These are phyloP conservation scores for Penicillium egyptiacum DNA, from an alignment of 495 filamentous ascomycete genomes.

Conservation along the genomic window DNA sequence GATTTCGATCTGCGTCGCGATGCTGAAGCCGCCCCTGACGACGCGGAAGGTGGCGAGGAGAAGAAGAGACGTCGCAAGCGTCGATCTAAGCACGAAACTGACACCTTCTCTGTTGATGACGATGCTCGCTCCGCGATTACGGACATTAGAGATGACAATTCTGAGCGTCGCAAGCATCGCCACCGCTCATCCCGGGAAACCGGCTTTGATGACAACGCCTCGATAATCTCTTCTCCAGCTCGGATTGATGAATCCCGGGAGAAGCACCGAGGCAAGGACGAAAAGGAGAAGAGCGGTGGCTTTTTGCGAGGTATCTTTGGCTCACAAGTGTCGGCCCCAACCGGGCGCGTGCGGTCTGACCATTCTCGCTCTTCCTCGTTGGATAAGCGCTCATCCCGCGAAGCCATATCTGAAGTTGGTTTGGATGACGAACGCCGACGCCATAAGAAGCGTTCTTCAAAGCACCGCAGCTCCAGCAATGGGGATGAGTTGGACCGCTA, in stretches of 20 bases:
- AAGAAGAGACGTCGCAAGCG: slow-evolving; percentile 24
- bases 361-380: slow-evolving; percentile 29
- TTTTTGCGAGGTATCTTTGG: slow-evolving; percentile 43
- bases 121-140: slow-evolving; percentile 18
- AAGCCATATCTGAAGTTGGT: slow-evolving; percentile 42
- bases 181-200: slow-evolving; percentile 30
- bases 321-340: slow-evolving; percentile 37
- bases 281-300: slow-evolving; percentile 36
- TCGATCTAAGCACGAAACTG: slow-evolving; percentile 16
- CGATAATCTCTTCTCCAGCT: slow-evolving; percentile 38
- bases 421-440: slow-evolving; percentile 42
- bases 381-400: slow-evolving; percentile 37
- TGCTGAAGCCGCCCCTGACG: background rate
- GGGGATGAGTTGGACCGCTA: slow-evolving; percentile 30
- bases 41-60: slow-evolving; percentile 19
- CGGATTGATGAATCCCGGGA: slow-evolving; percentile 30
- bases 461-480: slow-evolving; percentile 38
- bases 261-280: slow-evolving; percentile 32
- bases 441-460: slow-evolving; percentile 46
- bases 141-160: slow-evolving; percentile 18
- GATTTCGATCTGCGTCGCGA: slow-evolving; percentile 23
- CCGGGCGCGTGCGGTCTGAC: slow-evolving; percentile 32
- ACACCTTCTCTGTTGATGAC: slow-evolving; percentile 5
- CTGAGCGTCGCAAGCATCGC: slow-evolving; percentile 24
- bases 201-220: slow-evolving; percentile 34